phyloP scores from a whole-genome alignment of 352 stramenopile genomes.

The Blastocystis sp. region DNA sequence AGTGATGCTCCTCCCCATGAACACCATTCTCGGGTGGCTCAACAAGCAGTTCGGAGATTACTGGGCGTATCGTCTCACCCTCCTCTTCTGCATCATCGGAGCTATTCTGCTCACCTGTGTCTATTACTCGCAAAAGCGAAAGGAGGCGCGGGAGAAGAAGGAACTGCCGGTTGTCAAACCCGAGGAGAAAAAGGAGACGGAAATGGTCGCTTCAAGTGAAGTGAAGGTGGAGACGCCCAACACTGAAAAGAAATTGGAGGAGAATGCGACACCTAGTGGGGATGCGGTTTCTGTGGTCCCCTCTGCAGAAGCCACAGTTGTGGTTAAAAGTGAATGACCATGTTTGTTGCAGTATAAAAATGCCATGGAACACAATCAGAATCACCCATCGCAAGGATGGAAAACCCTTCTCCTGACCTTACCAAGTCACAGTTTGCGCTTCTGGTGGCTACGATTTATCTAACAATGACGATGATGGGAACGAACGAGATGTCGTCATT shows the following conservation, averaged over 20 bases:
- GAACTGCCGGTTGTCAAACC: too few species aligned
- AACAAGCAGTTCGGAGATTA: not conserved
- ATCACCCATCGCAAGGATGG: too few species aligned
- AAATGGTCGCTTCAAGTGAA: too few species aligned
- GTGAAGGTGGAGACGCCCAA: too few species aligned
- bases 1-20: not conserved
- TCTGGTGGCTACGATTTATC: not conserved
- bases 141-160: too few species aligned
- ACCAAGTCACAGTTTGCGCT: not conserved
- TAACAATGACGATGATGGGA: not conserved
- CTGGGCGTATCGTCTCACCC: not conserved
- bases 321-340: too few species aligned
- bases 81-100: not conserved
- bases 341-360: too few species aligned
- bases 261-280: too few species aligned
- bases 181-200: not conserved
- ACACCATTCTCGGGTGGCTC: not conserved
- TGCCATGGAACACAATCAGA: too few species aligned
- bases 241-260: too few species aligned
- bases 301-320: too few species aligned
- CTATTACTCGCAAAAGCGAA: not conserved
- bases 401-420: not conserved
- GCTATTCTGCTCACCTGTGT: not conserved
- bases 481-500: not conserved
- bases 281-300: too few species aligned